A percentile compares a stretch with the other conserved stretches of the same genome.
phyloP scores from a whole-genome alignment of 106 monocot species.

The Dendrobium huoshanense region DNA sequence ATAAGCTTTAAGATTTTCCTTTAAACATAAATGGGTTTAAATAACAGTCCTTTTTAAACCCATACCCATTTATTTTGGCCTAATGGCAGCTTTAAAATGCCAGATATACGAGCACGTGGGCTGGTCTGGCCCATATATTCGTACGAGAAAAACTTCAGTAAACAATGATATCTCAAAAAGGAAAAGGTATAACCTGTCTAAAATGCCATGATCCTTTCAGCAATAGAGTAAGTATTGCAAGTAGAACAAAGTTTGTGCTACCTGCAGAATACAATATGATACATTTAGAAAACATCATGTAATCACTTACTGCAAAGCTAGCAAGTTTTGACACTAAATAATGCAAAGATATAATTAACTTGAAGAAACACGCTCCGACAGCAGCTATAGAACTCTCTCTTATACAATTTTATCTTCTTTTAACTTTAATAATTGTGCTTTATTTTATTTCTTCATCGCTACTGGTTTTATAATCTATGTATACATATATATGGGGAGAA shows the following conservation, averaged over 20 bases:
- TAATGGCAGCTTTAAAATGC: neutral
- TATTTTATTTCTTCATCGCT: no score
- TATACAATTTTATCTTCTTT: no score
- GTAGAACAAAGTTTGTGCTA: constrained; percentile 84
- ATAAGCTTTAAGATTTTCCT: no score
- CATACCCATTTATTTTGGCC: neutral
- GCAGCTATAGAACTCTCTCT: no score
- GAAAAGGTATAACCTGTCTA: constrained; percentile 61
- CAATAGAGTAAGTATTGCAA: constrained; percentile 65
- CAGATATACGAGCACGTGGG: neutral
- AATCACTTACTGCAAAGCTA: constrained; percentile 51
- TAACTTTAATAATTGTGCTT: no score
- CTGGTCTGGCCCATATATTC: neutral
- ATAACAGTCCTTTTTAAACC: no score
- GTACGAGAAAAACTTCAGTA: neutral
- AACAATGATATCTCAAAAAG: neutral
- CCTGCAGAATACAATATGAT: constrained; percentile 41
- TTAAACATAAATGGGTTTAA: no score
- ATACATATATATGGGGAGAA: no score
- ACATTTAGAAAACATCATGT: constrained; percentile 30
- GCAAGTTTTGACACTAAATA: neutral
- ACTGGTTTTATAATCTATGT: no score
- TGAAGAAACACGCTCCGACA: no score
- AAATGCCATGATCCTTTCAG: constrained; percentile 94
- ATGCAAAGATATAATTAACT: neutral